Evolutionary conservation across 176 grass and related monocot genomes (phyloP).

Genomic region (Zea luxurians): DNA sequence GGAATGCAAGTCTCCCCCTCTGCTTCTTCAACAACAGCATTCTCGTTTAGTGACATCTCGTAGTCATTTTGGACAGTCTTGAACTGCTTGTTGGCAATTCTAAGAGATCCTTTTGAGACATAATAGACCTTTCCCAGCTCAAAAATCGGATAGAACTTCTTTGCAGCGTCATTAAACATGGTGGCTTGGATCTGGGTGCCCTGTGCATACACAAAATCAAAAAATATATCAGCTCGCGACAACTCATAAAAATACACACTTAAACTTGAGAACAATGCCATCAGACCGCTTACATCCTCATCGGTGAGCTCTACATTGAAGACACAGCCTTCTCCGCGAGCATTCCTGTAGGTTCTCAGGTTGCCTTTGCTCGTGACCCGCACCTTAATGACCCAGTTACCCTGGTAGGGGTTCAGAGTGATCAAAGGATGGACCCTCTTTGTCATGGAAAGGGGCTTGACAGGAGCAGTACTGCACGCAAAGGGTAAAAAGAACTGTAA

Average conservation of each 20-base stretch:
- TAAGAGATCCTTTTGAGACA: slow-evolving; percentile 86
- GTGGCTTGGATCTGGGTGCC: slow-evolving; percentile 98
- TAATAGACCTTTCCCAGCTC: slow-evolving; percentile 96
- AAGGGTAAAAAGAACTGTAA: not conserved
- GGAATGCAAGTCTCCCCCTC: slow-evolving; percentile 81
- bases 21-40: slow-evolving; percentile 79
- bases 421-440: slow-evolving; percentile 86
- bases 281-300: slow-evolving; percentile 74
- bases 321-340: slow-evolving; percentile 84
- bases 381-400: slow-evolving; percentile 97
- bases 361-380: slow-evolving; percentile 92
- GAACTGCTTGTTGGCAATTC: slow-evolving; percentile 94
- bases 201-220: slow-evolving; percentile 42
- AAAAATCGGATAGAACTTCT: slow-evolving; percentile 80
- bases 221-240: not conserved
- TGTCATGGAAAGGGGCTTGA: slow-evolving; percentile 74
- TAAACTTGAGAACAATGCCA: not conserved
- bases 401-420: slow-evolving; percentile 89
- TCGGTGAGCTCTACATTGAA: slow-evolving; percentile 97
- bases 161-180: slow-evolving; percentile 92
- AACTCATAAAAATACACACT: not conserved
- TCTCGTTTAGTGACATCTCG: slow-evolving; percentile 93
- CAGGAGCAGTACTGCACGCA: slow-evolving; percentile 74
- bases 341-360: slow-evolving; percentile 80
- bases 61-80: slow-evolving; percentile 94